Base-by-base conservation (phyloP, 1,284 basidiomycete genomes). In the Ustilago shanxiensis region DNA sequence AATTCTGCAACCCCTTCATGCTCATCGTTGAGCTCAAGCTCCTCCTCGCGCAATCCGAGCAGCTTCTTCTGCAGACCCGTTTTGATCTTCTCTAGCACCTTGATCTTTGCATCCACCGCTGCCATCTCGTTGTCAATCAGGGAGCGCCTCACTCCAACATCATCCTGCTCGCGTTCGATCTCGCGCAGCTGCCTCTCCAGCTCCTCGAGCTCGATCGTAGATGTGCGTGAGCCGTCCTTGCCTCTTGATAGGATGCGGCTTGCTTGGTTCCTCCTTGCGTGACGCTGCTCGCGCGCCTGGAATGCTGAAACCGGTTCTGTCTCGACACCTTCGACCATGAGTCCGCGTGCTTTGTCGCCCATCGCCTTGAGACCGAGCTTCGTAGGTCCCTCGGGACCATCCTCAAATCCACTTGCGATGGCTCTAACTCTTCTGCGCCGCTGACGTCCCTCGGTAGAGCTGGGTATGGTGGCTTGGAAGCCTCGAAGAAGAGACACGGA, bases 11-110 rank as follows among this genome's bases (percentile, higher is more conserved):
- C 79, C 14, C 83, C 84, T 20, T 80, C 72, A 37, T 41, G 67
- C 57, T 72, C 96, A 79, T 98, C 96, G 82, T 97, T 93, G 33
- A 99, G 88, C 85, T 98, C 96, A 33, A 99, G 88, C 80, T 98
- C 95, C 79, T 98, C 95, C 84, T 99, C 97, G 69, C 95, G 93
- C 60, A 98, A 86, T 80, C 90, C 92, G 41, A 99, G 87, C 26
- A 99, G 88, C 83, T 94, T 92, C 53, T 91, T 89, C 84, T 95
- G 92, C 22, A 99, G 88, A 72, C 92, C 92, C 8, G 90, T 88
- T 69, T 94, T 90, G 72, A 98, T 93, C 28, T 88, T 89, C 80
- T 95, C 93, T 51, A 99, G 88, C 22, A 92, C 91, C 66, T 92
- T 91, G 55, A 83, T 81, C 70, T 83, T 81, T 33, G 73, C 79